A percentile compares a stretch with the other conserved stretches of the same genome.
These are phyloP conservation scores for Thermomyces lanuginosus DNA, from an alignment of 2,329 filamentous ascomycete genomes.

Conservation along the genomic window DNA sequence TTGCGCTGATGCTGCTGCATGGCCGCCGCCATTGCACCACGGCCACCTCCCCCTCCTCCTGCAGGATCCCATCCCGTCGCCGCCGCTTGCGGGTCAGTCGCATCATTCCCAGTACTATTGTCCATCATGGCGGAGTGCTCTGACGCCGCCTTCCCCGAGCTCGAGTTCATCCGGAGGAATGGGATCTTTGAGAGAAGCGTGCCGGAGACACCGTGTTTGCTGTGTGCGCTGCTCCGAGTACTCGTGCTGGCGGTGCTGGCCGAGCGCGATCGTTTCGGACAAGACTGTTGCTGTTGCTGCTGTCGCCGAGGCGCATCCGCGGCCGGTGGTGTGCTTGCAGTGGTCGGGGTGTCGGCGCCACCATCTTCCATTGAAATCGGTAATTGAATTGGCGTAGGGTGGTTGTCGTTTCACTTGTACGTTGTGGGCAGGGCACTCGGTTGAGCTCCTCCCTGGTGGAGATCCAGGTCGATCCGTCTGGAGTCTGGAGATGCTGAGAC, in stretches of 20 bases:
- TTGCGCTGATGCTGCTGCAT: slow-evolving; percentile 34
- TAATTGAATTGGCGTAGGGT: too few relatives aligned
- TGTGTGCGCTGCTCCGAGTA: slow-evolving; percentile 11
- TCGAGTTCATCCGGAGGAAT: slow-evolving; percentile 42
- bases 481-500: too few relatives aligned
- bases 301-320: slow-evolving; percentile 11
- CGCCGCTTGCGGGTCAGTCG: slow-evolving; percentile 12
- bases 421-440: too few relatives aligned
- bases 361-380: slow-evolving; percentile 26
- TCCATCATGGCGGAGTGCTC: slow-evolving; percentile 10
- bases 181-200: slow-evolving; percentile 53
- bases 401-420: too few relatives aligned
- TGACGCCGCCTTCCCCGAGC: slow-evolving; percentile 19
- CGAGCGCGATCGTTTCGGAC: slow-evolving; percentile 16
- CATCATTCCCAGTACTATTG: slow-evolving; percentile 8
- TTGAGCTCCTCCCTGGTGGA: too few relatives aligned
- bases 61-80: slow-evolving; percentile 7
- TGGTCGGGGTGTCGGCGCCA: slow-evolving; percentile 9
- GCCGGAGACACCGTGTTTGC: slow-evolving; percentile 40
- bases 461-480: too few relatives aligned
- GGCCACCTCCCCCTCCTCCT: slow-evolving; percentile 21
- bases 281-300: not conserved
- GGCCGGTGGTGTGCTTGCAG: slow-evolving; percentile 13
- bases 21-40: slow-evolving; percentile 34
- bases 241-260: too few relatives aligned